phyloP scores from a whole-genome alignment of 352 stramenopile genomes.

The Nothophytophthora sp. region DNA sequence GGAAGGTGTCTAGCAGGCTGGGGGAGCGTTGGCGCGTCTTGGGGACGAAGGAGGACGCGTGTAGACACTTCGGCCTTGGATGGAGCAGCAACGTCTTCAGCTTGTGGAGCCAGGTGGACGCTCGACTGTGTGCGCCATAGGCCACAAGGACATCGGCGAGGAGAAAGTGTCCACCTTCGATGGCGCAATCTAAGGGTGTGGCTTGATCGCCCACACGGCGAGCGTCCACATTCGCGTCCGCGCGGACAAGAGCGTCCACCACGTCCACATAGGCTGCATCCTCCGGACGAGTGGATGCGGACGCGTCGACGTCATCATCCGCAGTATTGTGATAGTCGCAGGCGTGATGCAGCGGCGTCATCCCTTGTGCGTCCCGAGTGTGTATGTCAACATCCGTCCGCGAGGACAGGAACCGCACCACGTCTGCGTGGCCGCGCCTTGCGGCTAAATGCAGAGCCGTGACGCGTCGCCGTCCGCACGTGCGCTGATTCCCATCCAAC shows the following conservation, averaged over 20 bases:
- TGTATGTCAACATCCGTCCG: constrained; percentile 25
- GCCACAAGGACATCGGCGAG: constrained; percentile 34
- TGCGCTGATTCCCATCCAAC: constrained; percentile 17
- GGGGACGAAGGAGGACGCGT: no score
- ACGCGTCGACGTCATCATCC: neutral
- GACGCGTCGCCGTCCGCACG: constrained; percentile 9
- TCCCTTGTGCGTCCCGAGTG: constrained; percentile 23
- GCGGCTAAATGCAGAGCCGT: constrained; percentile 39
- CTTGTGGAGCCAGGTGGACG: constrained; percentile 25
- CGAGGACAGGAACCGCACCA: constrained; percentile 29
- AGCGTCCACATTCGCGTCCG: constrained; percentile 20
- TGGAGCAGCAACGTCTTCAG: constrained; percentile 39
- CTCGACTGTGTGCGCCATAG: constrained; percentile 21
- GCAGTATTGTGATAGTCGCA: constrained; percentile 22
- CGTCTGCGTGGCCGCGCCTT: constrained; percentile 19
- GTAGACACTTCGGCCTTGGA: no score
- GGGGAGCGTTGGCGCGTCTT: neutral
- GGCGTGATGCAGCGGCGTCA: constrained; percentile 43
- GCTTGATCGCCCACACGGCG: constrained; percentile 14
- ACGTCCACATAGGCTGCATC: constrained; percentile 30
- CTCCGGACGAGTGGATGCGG: no score
- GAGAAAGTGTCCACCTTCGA: constrained; percentile 27
- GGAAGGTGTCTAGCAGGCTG: constrained; percentile 9
- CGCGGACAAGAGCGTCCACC: constrained; percentile 17
- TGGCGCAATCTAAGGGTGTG: constrained; percentile 34